Evolutionary conservation across 148 eudicot genomes (phyloP), one percentile per base, ranked within the genome.

Genomic region (Rhododendron mucronatum): DNA sequence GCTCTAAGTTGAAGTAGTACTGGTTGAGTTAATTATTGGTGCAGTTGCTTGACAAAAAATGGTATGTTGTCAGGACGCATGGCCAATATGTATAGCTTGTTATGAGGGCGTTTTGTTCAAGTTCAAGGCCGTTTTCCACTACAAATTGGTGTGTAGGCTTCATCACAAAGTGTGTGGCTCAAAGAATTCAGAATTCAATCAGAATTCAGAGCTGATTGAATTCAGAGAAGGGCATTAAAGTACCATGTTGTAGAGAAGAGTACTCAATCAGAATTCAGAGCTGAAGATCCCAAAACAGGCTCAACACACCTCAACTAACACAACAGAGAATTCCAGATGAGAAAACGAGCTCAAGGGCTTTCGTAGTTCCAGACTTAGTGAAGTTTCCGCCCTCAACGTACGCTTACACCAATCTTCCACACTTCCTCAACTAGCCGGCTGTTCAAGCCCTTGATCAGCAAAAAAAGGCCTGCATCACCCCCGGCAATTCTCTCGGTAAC

Each of bases 381-480:
- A 93, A 88, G 5, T 55, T 85, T 23, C 93, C 92, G 1, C 89
- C 92, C 47, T 88, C 87, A 2, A 94, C 77, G 9, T 2, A 94
- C 77, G 7, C 89, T 88, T 33, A 87, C 53, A 10, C 98, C 98
- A 15, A 92, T 84, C 37, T 84, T 89, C 89, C 92, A 88, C 1
- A 86, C 88, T 50, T 87, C 61, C 87, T 92, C 94, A 28, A 95
- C 87, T 75, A 91, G 84, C 84, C 90, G 53, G 18, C 90, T 83
- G 35, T 92, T 92, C 85, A 93, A 93, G 33, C 21, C 69, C 80
- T 53, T 94, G 97, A 53, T 95, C 98, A 1, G 89, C 95, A 1
- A 94, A 89, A 67, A 94, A 90, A 1, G 97, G 94, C 87, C 92
- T 87, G 86, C 98, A 92, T 13, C 93, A 7, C 95, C 93, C 0